phyloP scores from a whole-genome alignment of 345 rosid species.

The Balakata baccata region DNA sequence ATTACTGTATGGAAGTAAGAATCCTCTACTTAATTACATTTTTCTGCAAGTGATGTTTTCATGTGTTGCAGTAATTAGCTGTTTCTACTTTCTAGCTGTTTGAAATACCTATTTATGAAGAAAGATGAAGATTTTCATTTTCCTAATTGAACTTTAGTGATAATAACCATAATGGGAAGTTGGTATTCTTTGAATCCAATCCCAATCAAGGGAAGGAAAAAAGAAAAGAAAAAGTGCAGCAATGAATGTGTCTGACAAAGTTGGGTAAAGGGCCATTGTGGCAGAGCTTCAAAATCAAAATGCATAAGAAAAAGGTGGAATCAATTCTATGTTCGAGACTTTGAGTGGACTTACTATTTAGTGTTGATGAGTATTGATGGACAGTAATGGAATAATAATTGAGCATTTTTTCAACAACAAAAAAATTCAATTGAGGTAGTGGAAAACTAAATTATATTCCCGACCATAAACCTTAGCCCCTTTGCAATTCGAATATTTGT shows the following conservation, averaged over 20 bases:
- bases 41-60: not conserved
- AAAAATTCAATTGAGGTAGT: not conserved
- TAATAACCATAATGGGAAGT: not conserved
- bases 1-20: no score
- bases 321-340: not conserved
- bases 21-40: not conserved
- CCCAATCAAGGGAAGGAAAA: not conserved
- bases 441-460: not conserved
- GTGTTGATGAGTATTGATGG: not conserved
- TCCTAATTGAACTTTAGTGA: not conserved
- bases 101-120: no score
- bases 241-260: conserved; percentile 10
- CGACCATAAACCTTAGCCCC: not conserved
- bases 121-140: no score
- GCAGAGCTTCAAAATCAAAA: not conserved
- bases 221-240: not conserved
- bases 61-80: not conserved
- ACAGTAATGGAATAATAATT: conserved; percentile 8
- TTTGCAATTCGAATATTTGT: no score
- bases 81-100: not conserved
- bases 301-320: not conserved
- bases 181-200: not conserved
- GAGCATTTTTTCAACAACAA: not conserved
- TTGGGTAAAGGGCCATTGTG: not conserved
- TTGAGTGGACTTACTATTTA: not conserved